Evolutionary conservation across 495 filamentous ascomycete genomes (phyloP), one percentile per base, ranked within the genome.

Genomic region (Penicillium mononematosum): DNA sequence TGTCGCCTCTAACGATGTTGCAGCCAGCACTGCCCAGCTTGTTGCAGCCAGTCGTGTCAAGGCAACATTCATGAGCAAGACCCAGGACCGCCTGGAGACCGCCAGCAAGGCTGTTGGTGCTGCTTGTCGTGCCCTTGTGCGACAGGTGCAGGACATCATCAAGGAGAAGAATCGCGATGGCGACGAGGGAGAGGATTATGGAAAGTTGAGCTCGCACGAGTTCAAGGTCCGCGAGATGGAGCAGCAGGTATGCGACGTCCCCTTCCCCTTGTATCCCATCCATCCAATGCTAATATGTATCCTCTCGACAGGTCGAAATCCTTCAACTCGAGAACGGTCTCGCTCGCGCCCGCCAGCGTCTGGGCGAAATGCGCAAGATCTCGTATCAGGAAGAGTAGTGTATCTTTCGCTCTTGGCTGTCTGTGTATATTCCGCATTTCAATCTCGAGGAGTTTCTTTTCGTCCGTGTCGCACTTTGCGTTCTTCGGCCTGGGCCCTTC

Each of bases 201-300:
- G 81, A 1, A 89, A 89, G 72, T 76, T 98, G 36, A 91, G 89
- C 63, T 83, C 87, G 48, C 91, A 96, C 74, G 94, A 98, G 77
- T 97, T 98, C 80, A 98, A 98, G 79, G 91, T 96, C 14, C 82
- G 87, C 66, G 92, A 98, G 79, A 98, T 98, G 95, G 93, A 98
- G 77, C 95, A 98, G 72, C 95, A 98, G 90, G 92, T 96, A 80
- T 60, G 85, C 83, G 55, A 41, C 20, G 48, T 41, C 39, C 49
- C 32, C 58, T 17, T 61, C 55, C 49, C 61, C 58, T 31, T 43
- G 12, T 45, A 22, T 53, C 53, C 45, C 52, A 41, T 44, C 19
- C 20, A n/a, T 10, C 38, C 20, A 20, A 25, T 56, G 51, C 66
- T 70, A 47, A 70, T 45, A 16, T 50, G 10, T 56, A 29, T 56